Conservation (phyloP, 805 yeast species). For the Jamesozyma spencerorum region DNA sequence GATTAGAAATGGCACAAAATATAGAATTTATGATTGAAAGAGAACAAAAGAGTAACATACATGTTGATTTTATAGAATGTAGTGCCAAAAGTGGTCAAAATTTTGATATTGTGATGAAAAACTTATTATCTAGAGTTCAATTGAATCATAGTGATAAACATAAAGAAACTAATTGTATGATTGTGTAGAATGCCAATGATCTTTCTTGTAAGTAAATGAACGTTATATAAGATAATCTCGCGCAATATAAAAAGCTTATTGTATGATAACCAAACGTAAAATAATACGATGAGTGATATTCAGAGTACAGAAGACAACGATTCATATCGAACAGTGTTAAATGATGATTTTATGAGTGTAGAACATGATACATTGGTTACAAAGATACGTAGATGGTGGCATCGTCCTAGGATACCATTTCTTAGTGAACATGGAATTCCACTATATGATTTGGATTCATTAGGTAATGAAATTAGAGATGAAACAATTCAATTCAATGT, state of each 20-base stretch:
- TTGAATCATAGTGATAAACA: too few species aligned
- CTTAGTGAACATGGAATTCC: conserved; percentile 12
- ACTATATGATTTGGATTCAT: conserved; percentile 15
- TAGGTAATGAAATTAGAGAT: conserved; percentile 7
- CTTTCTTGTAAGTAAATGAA: too few species aligned
- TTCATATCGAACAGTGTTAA: too few species aligned
- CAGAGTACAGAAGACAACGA: too few species aligned
- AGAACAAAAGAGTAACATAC: neutral
- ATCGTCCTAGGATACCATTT: neutral
- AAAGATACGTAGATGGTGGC: conserved; percentile 6
- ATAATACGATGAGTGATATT: too few species aligned
- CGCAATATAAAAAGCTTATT: too few species aligned
- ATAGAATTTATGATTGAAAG: neutral
- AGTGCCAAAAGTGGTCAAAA: conserved; percentile 21
- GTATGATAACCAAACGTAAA: too few species aligned
- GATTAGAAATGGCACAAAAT: conserved; percentile 10
- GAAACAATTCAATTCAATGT: neutral
- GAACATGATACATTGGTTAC: neutral
- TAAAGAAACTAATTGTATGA: neutral
- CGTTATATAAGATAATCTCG: too few species aligned
- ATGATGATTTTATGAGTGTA: conserved; percentile 1
- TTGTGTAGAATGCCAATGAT: too few species aligned
- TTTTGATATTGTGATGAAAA: conserved; percentile 17
- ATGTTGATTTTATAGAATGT: conserved; percentile 22
- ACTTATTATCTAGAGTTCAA: conserved; percentile 3